Base-by-base conservation (phyloP, 768 basidiomycete species). In the Pilatotrama ljubarskyi region DNA sequence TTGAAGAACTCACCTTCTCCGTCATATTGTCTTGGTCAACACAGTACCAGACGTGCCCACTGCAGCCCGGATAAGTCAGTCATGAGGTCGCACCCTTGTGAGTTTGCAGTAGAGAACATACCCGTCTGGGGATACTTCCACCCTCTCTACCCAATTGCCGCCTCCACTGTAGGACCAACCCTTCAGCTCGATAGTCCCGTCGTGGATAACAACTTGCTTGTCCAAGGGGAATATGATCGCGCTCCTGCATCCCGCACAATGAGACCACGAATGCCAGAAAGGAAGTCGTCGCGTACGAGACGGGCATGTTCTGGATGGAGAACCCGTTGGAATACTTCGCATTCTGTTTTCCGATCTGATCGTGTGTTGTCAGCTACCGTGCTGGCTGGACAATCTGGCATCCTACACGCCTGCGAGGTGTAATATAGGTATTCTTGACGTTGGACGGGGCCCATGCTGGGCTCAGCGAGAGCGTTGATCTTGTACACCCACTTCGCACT, bases 271-370 rank as follows among this genome's bases (percentile, higher is more conserved):
- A 24, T 20, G 32, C 18, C 35, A 1, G 18, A n/a, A 2, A 13
- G 9, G 20, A 9, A 24, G 3, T 3, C 22, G 22, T 11, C 32
- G 76, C 81, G 29, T 41, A 82, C 80, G 82, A 84, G 6, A 84
- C 82, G 2, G 82, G 83, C 82, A 84, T 83, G 51, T 81, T 77
- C 61, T 80, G 78, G 59, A 84, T 84, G 4, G 81, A 81, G 66
- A 84, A 84, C 5, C 82, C 82, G 65, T 80, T 82, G 24, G 80
- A 82, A 51, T 78, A 80, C 60, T 75, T 77, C 5, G 71, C 69
- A 58, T 84, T 84, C 57, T 83, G 81, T 68, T 83, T 84, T 20
- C 82, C 81, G 46, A 76, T 76, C 79, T 82, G 17, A 32, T 4
- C 29, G 10, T 32, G n/a, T n/a, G n/a, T n/a, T n/a, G n/a, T n/a